Evolutionary conservation across 441 rosid species (phyloP), one percentile per base, ranked within the genome.

Genomic region (Arabidopsis hybrid): DNA sequence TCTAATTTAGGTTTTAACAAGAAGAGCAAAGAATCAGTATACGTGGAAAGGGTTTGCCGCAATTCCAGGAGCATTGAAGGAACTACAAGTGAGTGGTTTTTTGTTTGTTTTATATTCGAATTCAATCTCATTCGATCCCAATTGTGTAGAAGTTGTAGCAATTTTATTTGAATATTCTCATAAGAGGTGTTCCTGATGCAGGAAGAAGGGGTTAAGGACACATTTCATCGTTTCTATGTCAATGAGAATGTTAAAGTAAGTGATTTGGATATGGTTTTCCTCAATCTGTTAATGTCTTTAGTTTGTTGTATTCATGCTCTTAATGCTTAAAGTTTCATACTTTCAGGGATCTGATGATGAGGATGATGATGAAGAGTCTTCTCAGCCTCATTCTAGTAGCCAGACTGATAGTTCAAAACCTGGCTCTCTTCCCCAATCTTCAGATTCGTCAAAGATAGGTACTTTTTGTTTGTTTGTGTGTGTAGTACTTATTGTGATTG

Each of bases 31-130:
- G 79, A 94, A 94, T 71, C 89, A 85, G 71, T 94, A 94, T 67
- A 86, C 91, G 1, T 92, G 99, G 97, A 94, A 85, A 78, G 99
- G 99, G 2, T 90, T 92, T 69, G 81, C 71, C 1, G 97, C 95
- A 67, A 90, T 94, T 69, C 95, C 94, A n/a, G 74, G 61, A 39
- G 89, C 97, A 26, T 72, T 94, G 21, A 80, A 85, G 43, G 85
- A 83, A 75, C 79, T 92, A 1, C 86, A 88, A 87, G 97, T 90
- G 47, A 21, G 8, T 4, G 38, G 62, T 53, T 60, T 18, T 6
- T 32, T 53, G 16, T n/a, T 6, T 0, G 3, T 13, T 42, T n/a
- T 5, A 14, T 43, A n/a, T 62, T 14, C 6, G 52, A 45, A n/a
- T 62, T 43, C 8, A 29, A 21, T 40, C 65, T 4, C n/a, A 18